These are phyloP conservation scores for Boeremia exigua DNA, from an alignment of 2,329 filamentous ascomycete genomes.

Conservation along the genomic window DNA sequence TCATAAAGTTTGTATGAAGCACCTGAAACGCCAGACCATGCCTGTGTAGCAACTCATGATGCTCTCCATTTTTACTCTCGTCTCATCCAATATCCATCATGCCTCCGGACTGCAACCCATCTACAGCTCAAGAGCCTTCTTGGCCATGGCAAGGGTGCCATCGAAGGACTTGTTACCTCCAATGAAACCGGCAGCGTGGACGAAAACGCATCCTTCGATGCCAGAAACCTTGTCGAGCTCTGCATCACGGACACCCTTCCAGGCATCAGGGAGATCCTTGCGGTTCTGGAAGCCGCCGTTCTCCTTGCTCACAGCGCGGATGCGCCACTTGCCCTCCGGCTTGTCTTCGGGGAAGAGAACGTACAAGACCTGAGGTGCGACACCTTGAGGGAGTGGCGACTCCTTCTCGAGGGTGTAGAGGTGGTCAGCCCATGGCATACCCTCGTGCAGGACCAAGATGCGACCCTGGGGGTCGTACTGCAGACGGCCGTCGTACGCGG, in stretches of 20 bases:
- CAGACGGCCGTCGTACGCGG: constrained; percentile 73
- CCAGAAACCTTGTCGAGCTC: constrained; percentile 76
- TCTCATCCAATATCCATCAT: not conserved
- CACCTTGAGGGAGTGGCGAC: constrained; percentile 48
- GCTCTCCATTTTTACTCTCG: constrained; percentile 1
- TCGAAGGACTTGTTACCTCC: constrained; percentile 93
- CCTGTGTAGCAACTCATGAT: constrained; percentile 29
- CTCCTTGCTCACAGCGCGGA: constrained; percentile 86
- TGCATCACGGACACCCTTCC: constrained; percentile 89
- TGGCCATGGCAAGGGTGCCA: constrained; percentile 84
- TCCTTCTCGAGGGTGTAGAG: constrained; percentile 82
- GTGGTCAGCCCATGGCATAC: constrained; percentile 96
- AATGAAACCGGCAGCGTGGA: constrained; percentile 95
- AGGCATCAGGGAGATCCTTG: constrained; percentile 87
- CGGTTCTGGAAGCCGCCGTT: constrained; percentile 90
- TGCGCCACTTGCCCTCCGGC: constrained; percentile 84
- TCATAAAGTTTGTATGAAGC: constrained; percentile 35
- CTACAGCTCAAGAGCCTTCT: constrained; percentile 67
- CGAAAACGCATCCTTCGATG: constrained; percentile 81
- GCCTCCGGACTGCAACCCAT: not conserved
- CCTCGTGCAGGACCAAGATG: constrained; percentile 77
- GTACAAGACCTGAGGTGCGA: constrained; percentile 72
- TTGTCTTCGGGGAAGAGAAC: constrained; percentile 87
- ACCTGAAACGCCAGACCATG: constrained; percentile 41
- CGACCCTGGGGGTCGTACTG: constrained; percentile 76